Conservation (phyloP, 306 rosid species). For the Lathyrus oleraceus region DNA sequence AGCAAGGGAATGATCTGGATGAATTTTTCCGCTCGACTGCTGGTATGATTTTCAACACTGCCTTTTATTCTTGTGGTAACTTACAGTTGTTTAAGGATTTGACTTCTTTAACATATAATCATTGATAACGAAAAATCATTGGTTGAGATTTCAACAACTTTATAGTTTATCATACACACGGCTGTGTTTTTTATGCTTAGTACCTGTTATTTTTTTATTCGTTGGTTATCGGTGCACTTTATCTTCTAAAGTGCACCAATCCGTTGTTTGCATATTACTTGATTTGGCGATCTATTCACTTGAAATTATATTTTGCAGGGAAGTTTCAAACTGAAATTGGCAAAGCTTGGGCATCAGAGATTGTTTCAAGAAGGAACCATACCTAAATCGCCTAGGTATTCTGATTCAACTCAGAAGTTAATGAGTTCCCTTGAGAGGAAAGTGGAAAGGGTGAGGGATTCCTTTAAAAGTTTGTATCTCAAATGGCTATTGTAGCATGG, state of each 20-base stretch:
- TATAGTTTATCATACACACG: background rate
- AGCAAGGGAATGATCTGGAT: slow-evolving; percentile 74
- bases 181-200: too few species aligned
- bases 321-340: slow-evolving; percentile 89
- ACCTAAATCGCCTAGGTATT: background rate
- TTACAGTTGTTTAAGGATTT: background rate
- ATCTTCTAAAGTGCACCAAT: too few species aligned
- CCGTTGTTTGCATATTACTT: background rate
- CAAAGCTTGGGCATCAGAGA: slow-evolving; percentile 89
- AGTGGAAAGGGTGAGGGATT: background rate
- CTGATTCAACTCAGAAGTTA: background rate
- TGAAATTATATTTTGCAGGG: slow-evolving; percentile 45
- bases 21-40: slow-evolving; percentile 90
- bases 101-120: background rate
- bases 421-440: background rate
- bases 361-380: slow-evolving; percentile 60
- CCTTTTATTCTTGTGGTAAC: background rate
- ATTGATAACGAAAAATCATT: background rate
- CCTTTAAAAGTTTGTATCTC: background rate
- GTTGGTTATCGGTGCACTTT: too few species aligned
- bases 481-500: background rate
- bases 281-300: background rate
- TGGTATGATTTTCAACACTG: slow-evolving; percentile 46
- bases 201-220: too few species aligned
- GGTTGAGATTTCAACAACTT: background rate